A percentile compares a stretch with the other conserved stretches of the same genome.
Evolutionary conservation across 192 early-diverging fungal genomes (phyloP).

Genomic region (Linnemannia zychae): DNA sequence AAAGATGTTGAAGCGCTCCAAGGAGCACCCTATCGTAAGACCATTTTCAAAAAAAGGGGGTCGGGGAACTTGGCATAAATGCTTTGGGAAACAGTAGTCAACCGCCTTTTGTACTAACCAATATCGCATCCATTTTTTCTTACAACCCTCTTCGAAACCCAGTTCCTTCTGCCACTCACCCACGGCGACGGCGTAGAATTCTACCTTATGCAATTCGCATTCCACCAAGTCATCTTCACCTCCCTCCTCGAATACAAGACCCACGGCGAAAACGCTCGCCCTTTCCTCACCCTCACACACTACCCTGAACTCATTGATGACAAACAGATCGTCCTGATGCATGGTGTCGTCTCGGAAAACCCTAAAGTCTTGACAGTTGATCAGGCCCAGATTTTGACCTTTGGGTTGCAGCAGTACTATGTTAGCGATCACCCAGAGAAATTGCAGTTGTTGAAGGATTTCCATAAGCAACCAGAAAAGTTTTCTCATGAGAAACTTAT

Average conservation of each 20-base stretch:
- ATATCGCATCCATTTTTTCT: not conserved
- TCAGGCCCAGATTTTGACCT: conserved; percentile 84
- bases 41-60: not conserved
- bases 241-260: conserved; percentile 92
- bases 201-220: conserved; percentile 86
- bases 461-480: conserved; percentile 80
- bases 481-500: conserved; percentile 82
- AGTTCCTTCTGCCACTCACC: conserved; percentile 92
- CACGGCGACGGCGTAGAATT: conserved; percentile 87
- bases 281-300: conserved; percentile 87
- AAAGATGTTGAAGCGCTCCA: conserved; percentile 64
- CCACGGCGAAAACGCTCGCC: conserved; percentile 79
- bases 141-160: not conserved
- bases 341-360: conserved; percentile 77
- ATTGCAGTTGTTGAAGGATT: conserved; percentile 76
- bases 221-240: conserved; percentile 91
- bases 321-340: conserved; percentile 93
- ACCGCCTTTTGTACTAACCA: not conserved
- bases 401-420: conserved; percentile 91
- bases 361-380: conserved; percentile 66
- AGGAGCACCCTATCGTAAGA: conserved; percentile 70
- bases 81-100: too few relatives aligned
- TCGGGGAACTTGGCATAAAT: too few relatives aligned
- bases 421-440: conserved; percentile 79
- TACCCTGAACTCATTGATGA: conserved; percentile 85